These are phyloP conservation scores for Penicillium hordei DNA, from an alignment of 2,329 filamentous ascomycete species.

Conservation along the genomic window DNA sequence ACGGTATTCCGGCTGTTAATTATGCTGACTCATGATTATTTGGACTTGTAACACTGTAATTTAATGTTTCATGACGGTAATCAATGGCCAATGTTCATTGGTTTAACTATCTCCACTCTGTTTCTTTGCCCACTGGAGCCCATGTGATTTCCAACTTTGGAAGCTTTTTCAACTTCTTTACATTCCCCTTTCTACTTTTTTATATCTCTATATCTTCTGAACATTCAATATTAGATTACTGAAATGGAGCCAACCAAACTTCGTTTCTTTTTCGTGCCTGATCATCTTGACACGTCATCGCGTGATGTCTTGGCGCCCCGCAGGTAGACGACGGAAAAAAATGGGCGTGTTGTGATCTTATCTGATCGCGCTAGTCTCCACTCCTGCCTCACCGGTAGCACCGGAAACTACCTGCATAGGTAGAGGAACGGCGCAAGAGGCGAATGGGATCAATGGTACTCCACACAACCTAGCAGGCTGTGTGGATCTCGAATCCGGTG, in stretches of 20 bases:
- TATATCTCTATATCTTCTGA: neutral
- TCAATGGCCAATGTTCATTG: neutral
- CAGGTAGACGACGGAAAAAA: neutral
- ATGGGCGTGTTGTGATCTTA: constrained; percentile 22
- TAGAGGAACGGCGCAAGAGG: constrained; percentile 6
- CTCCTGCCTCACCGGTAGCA: constrained; percentile 8
- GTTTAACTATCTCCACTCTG: neutral
- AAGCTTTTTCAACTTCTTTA: neutral
- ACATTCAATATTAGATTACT: neutral
- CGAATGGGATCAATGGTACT: constrained; percentile 11
- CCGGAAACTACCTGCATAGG: neutral
- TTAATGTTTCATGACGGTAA: constrained; percentile 2
- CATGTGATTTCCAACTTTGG: constrained; percentile 7
- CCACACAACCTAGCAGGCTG: neutral
- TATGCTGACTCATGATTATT: neutral
- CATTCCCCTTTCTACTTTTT: neutral
- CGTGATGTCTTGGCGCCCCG: constrained; percentile 7
- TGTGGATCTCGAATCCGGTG: constrained; percentile 12
- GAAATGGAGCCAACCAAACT: neutral
- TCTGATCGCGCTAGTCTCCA: constrained; percentile 26
- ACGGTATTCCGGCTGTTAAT: neutral
- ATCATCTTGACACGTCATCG: constrained; percentile 6
- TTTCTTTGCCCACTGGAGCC: neutral
- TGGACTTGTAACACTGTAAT: neutral
- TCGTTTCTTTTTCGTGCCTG: neutral